Conservation (phyloP, 495 filamentous ascomycete species). For the Penicillium dipodomyicola region DNA sequence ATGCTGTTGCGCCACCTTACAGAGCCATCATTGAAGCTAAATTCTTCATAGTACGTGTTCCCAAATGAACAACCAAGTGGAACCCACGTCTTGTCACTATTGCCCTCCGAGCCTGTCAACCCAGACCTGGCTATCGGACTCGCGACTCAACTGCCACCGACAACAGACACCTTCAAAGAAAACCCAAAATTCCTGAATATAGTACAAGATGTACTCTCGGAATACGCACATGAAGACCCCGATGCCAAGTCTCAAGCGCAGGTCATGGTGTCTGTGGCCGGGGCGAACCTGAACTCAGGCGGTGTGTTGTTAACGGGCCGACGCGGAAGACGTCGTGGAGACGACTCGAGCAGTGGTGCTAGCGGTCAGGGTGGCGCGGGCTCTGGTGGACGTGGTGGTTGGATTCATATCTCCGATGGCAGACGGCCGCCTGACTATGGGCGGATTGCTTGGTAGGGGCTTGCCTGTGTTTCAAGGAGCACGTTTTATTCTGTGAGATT, state of each 20-base stretch:
- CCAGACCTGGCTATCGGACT: slow-evolving; percentile 71
- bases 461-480: not conserved
- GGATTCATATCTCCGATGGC: slow-evolving; percentile 81
- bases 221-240: slow-evolving; percentile 71
- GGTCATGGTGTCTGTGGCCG: slow-evolving; percentile 74
- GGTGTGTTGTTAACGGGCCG: slow-evolving; percentile 59
- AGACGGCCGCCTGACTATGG: slow-evolving; percentile 87
- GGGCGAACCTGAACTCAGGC: slow-evolving; percentile 64
- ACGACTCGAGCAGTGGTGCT: slow-evolving; percentile 68
- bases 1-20: slow-evolving; percentile 15
- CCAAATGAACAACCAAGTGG: slow-evolving; percentile 42
- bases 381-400: slow-evolving; percentile 79
- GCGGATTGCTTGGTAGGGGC: slow-evolving; percentile 67
- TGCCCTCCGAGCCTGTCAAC: slow-evolving; percentile 70
- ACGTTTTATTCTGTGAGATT: not conserved
- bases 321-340: slow-evolving; percentile 41
- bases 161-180: slow-evolving; percentile 68
- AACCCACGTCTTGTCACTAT: slow-evolving; percentile 65
- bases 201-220: slow-evolving; percentile 67
- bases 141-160: slow-evolving; percentile 69
- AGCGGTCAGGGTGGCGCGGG: slow-evolving; percentile 81
- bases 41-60: slow-evolving; percentile 65
- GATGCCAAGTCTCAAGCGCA: slow-evolving; percentile 70
- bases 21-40: slow-evolving; percentile 17
- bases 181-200: slow-evolving; percentile 75